A percentile compares a stretch with the other conserved stretches of the same genome.
These are phyloP conservation scores for Plasmodium relictum DNA, from an alignment of 169 alveolate species.

Conservation along the genomic window DNA sequence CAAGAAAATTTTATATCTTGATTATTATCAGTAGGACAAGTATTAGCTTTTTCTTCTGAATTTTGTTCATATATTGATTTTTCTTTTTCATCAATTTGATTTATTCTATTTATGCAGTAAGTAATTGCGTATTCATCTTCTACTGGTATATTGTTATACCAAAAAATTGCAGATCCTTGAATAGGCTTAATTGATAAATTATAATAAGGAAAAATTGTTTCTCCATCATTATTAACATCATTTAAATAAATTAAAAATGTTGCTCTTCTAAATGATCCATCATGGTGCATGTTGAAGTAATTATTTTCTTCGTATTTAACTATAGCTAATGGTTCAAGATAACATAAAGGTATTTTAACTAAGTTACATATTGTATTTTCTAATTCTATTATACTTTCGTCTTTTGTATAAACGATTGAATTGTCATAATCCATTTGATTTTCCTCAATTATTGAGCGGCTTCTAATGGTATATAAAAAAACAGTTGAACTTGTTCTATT, in stretches of 20 bases:
- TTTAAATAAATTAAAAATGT: constrained; percentile 83
- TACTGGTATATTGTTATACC: constrained; percentile 81
- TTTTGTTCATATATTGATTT: constrained; percentile 20
- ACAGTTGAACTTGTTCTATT: constrained; percentile 72
- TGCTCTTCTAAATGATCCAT: constrained; percentile 84
- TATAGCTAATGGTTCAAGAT: constrained; percentile 85
- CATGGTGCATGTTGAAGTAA: constrained; percentile 87
- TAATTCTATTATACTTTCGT: constrained; percentile 67
- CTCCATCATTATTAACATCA: constrained; percentile 87
- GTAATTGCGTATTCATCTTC: constrained; percentile 79
- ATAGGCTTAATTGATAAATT: constrained; percentile 82
- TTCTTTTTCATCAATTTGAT: constrained; percentile 75
- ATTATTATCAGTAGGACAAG: not conserved
- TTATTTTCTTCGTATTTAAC: constrained; percentile 84
- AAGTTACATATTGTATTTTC: constrained; percentile 67
- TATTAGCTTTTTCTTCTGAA: not conserved
- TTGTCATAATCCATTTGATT: constrained; percentile 30
- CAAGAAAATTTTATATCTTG: not conserved
- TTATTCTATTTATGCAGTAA: constrained; percentile 81
- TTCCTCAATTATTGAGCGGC: constrained; percentile 28
- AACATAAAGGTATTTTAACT: constrained; percentile 71
- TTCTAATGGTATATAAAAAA: constrained; percentile 60
- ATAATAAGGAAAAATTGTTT: constrained; percentile 84
- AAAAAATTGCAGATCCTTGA: constrained; percentile 83
- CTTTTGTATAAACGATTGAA: constrained; percentile 71